phyloP scores from a whole-genome alignment of 208 protist genomes.

The Wallacemonas sp. region DNA sequence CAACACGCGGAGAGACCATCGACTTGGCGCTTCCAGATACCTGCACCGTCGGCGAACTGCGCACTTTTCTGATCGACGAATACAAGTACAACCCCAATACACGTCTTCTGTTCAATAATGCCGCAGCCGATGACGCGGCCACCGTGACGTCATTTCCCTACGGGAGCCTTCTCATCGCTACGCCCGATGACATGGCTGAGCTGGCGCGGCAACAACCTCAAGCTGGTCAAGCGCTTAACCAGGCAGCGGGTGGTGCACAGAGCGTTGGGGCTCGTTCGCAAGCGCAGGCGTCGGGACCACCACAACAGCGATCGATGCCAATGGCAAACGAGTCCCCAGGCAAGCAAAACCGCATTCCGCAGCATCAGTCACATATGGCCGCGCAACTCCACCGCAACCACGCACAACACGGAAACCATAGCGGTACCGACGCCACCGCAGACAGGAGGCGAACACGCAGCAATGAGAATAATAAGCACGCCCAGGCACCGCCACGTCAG shows the following conservation, averaged over 20 bases:
- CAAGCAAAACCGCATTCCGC: constrained; percentile 7
- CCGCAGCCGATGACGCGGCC: constrained; percentile 15
- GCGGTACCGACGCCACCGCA: background rate
- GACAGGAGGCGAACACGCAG: background rate
- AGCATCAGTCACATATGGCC: constrained; percentile 8
- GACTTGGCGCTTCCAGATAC: constrained; percentile 46
- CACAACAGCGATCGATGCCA: background rate
- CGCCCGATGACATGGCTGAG: constrained; percentile 12
- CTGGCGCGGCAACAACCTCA: background rate
- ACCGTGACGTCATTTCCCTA: constrained; percentile 61
- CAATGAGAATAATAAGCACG: constrained; percentile 2
- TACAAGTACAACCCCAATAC: constrained; percentile 64
- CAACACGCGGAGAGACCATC: constrained; percentile 68
- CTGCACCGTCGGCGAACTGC: constrained; percentile 61
- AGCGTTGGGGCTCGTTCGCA: too few species aligned
- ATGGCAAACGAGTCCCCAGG: constrained; percentile 2
- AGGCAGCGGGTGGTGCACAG: background rate
- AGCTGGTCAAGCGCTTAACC: background rate
- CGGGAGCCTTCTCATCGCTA: constrained; percentile 64
- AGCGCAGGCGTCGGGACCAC: background rate
- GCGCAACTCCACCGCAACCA: constrained; percentile 6
- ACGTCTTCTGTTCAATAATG: constrained; percentile 34
- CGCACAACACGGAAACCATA: background rate
- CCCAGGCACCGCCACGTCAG: constrained; percentile 1
- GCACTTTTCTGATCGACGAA: constrained; percentile 58